These are phyloP conservation scores for Noccaea caerulescens DNA, from an alignment of 345 rosid genomes.

Conservation along the genomic window DNA sequence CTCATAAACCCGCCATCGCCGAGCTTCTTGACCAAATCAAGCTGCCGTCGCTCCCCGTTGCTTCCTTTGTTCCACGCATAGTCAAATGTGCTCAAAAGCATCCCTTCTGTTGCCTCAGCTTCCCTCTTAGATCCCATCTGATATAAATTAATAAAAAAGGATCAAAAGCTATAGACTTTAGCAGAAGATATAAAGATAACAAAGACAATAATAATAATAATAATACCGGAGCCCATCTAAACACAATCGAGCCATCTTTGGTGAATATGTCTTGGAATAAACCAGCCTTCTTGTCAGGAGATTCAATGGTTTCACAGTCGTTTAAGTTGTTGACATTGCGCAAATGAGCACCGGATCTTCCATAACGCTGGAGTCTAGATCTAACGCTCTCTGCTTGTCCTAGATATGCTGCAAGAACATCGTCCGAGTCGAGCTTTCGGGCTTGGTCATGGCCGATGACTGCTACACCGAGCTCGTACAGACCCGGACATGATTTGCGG, in stretches of 20 bases:
- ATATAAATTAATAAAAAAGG: background rate
- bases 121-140: constrained; percentile 70
- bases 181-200: background rate
- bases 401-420: constrained; percentile 61
- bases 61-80: constrained; percentile 94
- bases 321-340: constrained; percentile 38
- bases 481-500: constrained; percentile 54
- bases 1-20: constrained; percentile 46
- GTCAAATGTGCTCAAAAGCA: constrained; percentile 67
- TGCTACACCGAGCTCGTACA: constrained; percentile 76
- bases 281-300: constrained; percentile 42
- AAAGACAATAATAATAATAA: background rate
- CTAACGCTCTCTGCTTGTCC: constrained; percentile 92
- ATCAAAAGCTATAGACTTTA: background rate
- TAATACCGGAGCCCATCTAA: constrained; percentile 77
- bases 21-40: constrained; percentile 61
- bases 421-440: constrained; percentile 55
- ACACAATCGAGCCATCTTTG: constrained; percentile 57
- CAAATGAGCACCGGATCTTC: constrained; percentile 84
- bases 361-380: constrained; percentile 77
- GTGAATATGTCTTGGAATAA: constrained; percentile 62
- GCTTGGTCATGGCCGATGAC: constrained; percentile 38
- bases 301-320: constrained; percentile 30
- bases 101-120: constrained; percentile 63
- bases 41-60: constrained; percentile 67